These are phyloP conservation scores for Plasmodium vivax DNA, from an alignment of 169 alveolate species.

Conservation along the genomic window DNA sequence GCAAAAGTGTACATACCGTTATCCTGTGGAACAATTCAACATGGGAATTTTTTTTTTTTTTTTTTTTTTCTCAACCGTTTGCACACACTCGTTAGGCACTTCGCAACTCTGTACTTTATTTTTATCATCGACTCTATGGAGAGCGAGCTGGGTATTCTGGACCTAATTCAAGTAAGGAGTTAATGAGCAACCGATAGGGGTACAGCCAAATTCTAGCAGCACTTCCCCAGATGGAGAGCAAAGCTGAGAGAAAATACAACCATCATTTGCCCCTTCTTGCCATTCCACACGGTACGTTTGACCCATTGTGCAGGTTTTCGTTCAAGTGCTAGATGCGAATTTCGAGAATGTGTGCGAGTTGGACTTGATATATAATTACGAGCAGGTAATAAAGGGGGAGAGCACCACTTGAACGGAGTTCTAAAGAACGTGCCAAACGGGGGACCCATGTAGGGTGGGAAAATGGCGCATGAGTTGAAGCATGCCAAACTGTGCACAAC, in stretches of 20 bases:
- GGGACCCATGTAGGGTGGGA: neutral
- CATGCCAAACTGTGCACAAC: neutral
- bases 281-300: neutral
- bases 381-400: constrained; percentile 79
- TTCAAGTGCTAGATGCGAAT: constrained; percentile 87
- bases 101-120: constrained; percentile 91
- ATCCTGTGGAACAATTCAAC: neutral
- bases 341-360: constrained; percentile 94
- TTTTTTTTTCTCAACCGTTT: neutral
- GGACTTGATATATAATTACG: constrained; percentile 91
- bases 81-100: constrained; percentile 80
- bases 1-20: neutral
- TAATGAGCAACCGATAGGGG: neutral
- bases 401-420: neutral
- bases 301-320: constrained; percentile 60
- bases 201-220: neutral
- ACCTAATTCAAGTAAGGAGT: constrained; percentile 86
- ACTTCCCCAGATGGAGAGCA: neutral
- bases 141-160: constrained; percentile 91
- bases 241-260: neutral
- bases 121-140: constrained; percentile 91
- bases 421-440: neutral
- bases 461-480: neutral
- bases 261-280: neutral
- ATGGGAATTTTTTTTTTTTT: neutral